Conservation (phyloP, 176 grass and related monocot species). For the Aegilops longissima region DNA sequence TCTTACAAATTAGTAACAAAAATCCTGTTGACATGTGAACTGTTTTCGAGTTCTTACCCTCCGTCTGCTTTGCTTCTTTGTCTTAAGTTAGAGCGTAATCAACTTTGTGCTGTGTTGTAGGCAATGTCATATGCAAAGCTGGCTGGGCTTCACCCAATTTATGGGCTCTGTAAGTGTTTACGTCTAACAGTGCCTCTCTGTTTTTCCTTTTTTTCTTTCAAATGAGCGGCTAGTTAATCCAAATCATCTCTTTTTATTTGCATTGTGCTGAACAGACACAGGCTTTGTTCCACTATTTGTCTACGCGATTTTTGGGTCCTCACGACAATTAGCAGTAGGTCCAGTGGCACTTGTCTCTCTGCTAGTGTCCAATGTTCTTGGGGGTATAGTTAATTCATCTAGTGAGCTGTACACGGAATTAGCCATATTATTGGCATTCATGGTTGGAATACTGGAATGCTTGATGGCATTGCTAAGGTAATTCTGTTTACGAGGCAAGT, state of each 20-base stretch:
- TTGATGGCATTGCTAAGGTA: conserved; percentile 94
- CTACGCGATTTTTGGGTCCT: conserved; percentile 88
- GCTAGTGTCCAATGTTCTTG: conserved; percentile 92
- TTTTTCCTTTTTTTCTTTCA: conserved; percentile 10
- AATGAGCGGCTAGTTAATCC: conserved; percentile 18
- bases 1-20: not conserved
- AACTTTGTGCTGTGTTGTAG: conserved; percentile 36
- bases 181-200: not conserved
- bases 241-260: conserved; percentile 35
- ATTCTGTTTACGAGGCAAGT: conserved; percentile 22
- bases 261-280: conserved; percentile 62
- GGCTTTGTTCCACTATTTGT: conserved; percentile 83
- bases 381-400: conserved; percentile 77
- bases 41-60: not conserved
- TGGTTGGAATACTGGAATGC: conserved; percentile 95
- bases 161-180: conserved; percentile 85
- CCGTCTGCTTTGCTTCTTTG: not conserved
- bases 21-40: not conserved
- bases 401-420: conserved; percentile 76
- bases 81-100: conserved; percentile 2
- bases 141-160: conserved; percentile 93
- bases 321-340: conserved; percentile 83
- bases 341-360: conserved; percentile 92
- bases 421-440: conserved; percentile 80
- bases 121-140: conserved; percentile 95